Conservation (phyloP, 2,329 filamentous ascomycete genomes). For the Fusarium solani-melongenae region DNA sequence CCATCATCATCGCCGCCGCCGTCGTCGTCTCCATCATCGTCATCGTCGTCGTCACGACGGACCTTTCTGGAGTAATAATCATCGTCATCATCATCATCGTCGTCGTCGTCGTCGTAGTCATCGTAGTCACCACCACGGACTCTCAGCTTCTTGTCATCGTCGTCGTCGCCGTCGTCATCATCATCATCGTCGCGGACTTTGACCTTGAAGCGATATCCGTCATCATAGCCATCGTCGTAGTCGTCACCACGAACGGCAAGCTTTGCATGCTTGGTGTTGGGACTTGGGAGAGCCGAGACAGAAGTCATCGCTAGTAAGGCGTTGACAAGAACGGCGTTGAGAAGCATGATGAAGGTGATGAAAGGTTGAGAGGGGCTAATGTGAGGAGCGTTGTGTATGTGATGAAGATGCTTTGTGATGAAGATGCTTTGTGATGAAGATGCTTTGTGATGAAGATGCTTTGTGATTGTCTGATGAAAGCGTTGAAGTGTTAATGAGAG, state of each 20-base stretch:
- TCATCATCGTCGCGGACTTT: background rate
- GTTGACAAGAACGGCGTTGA: background rate
- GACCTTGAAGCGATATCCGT: background rate
- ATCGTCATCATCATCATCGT: background rate
- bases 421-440: background rate
- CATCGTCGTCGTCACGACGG: background rate
- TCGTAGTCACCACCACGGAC: background rate
- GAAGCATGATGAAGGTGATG: background rate
- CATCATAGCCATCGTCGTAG: background rate
- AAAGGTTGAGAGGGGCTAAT: background rate
- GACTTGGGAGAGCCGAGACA: background rate
- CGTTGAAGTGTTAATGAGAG: background rate
- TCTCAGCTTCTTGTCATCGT: background rate
- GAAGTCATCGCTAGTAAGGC: background rate
- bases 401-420: background rate
- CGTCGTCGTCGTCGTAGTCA: background rate
- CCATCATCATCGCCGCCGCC: background rate
- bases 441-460: background rate
- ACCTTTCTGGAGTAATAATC: background rate
- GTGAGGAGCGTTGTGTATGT: background rate
- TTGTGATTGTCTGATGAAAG: background rate
- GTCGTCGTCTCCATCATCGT: background rate
- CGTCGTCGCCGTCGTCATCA: background rate
- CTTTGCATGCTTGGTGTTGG: background rate
- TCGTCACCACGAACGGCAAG: background rate